These are phyloP conservation scores for Marasmius fiardii DNA, from an alignment of 1,284 basidiomycete genomes.

Conservation along the genomic window DNA sequence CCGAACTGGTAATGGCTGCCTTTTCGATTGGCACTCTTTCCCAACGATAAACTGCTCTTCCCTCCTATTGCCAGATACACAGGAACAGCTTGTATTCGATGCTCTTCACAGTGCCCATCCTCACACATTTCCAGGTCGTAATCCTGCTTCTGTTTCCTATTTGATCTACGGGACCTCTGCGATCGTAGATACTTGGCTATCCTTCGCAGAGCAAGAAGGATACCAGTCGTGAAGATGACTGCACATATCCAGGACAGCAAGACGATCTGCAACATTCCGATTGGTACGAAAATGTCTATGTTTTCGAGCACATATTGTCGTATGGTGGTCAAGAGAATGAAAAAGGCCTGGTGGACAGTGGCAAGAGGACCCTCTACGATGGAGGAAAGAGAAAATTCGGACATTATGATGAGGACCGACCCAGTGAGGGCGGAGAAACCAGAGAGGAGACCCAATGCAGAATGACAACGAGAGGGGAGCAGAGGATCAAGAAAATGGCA, in stretches of 20 bases:
- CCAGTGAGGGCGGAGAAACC: not conserved
- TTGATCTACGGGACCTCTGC: not conserved
- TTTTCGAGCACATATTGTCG: not conserved
- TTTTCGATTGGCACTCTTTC: not conserved
- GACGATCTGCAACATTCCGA: conserved; percentile 3
- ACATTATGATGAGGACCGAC: not conserved
- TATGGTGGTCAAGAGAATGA: not conserved
- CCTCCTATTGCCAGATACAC: not conserved
- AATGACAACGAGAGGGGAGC: too few species aligned
- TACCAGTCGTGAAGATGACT: not conserved
- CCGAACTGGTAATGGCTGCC: not conserved
- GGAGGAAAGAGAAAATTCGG: not conserved
- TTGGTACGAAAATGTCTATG: conserved; percentile 1
- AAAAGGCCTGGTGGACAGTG: not conserved
- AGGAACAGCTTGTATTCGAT: not conserved
- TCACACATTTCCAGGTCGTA: conserved; percentile 3
- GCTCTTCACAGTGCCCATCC: not conserved
- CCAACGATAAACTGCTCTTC: not conserved
- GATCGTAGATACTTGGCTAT: not conserved
- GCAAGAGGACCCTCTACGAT: not conserved
- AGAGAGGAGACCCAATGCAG: too few species aligned
- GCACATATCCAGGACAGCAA: not conserved
- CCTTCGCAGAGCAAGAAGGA: not conserved
- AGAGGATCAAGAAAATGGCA: too few species aligned
- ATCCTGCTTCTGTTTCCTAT: not conserved